Base-by-base conservation (phyloP, 805 yeast species). In the Candida multigemmis region DNA sequence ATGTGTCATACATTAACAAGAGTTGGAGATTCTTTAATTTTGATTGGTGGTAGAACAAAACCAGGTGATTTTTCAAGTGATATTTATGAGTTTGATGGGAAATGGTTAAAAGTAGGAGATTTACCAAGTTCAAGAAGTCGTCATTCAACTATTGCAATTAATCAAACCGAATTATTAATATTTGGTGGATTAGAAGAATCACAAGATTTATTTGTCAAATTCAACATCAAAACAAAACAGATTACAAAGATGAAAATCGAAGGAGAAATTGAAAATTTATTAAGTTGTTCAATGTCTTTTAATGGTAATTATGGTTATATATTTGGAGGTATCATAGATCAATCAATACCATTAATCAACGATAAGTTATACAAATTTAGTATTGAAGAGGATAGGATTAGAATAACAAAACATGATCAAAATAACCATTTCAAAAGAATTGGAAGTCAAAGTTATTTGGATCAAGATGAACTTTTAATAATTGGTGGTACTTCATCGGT, bases 1-100 rank as follows among this genome's bases (percentile, higher is more conserved):
- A 67, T 74, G 71, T 65, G 78, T 33, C 87, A 80, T 39, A 56
- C 75, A 0, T 37, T 73, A 18, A 61, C 69, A 0, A 28, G 42
- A 0, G 20, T 68, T 1, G 38, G 32, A 2, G 37, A 44, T 9
- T 43, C 45, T 1, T 42, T 39, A 0, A 29, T 77, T 1, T 34
- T 78, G 3, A 50, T 71, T 18, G 93, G 91, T 3, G 94, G 94
- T 3, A 62, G 93, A 34, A 50, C 65, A 2, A 62, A 73, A 2
- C 93, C 94, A 0, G 64, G 67, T 3, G 44, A 48, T 7, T 51
- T 59, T 0, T 44, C 70, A 20, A 29, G 28, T 4, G 65, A 60
- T 30, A 49, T 52, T 0, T 55, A 56, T 44, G 30, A 31, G 16
- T 37, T 32, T 9, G 35, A 39, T 16, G 28, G 29, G 3, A 19